A percentile compares a stretch with the other conserved stretches of the same genome.
Conservation (phyloP, 495 filamentous ascomycete genomes). For the Hapsidospora chrysogenum region DNA sequence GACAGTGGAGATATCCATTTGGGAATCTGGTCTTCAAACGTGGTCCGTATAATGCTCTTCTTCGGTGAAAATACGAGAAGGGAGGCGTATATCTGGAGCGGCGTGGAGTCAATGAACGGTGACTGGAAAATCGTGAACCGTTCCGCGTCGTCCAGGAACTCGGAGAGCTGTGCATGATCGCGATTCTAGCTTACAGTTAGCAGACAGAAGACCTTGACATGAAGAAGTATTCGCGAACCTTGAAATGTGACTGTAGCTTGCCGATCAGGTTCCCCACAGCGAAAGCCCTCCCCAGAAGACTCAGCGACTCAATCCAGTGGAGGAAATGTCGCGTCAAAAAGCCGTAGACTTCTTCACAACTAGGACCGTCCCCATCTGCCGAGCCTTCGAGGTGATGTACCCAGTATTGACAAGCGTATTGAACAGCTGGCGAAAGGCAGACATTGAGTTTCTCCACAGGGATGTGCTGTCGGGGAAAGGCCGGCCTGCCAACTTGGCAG, state of each 20-base stretch:
- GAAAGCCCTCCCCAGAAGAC: constrained; percentile 6
- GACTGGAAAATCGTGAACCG: not conserved
- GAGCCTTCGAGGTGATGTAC: constrained; percentile 17
- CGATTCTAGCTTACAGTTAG: not conserved
- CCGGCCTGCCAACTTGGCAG: constrained; percentile 3
- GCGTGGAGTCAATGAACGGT: not conserved
- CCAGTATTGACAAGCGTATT: constrained; percentile 24
- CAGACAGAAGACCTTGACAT: too few relatives aligned
- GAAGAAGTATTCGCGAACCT: not conserved
- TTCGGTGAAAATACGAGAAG: constrained; percentile 2
- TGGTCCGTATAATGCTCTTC: not conserved
- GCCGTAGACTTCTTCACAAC: constrained; percentile 5
- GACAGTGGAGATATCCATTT: not conserved
- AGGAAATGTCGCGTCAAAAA: constrained; percentile 17
- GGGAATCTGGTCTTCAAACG: not conserved
- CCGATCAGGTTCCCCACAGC: not conserved
- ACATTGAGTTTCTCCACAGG: not conserved
- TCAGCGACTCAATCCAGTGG: constrained; percentile 17
- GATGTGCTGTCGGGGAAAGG: not conserved
- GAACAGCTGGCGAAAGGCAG: constrained; percentile 7
- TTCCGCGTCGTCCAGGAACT: not conserved
- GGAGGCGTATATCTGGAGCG: constrained; percentile 2
- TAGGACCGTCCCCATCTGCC: constrained; percentile 1
- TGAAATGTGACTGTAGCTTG: not conserved
- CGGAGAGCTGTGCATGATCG: not conserved